These are phyloP conservation scores for Epichloe typhina DNA, from an alignment of 2,329 filamentous ascomycete genomes.

Conservation along the genomic window DNA sequence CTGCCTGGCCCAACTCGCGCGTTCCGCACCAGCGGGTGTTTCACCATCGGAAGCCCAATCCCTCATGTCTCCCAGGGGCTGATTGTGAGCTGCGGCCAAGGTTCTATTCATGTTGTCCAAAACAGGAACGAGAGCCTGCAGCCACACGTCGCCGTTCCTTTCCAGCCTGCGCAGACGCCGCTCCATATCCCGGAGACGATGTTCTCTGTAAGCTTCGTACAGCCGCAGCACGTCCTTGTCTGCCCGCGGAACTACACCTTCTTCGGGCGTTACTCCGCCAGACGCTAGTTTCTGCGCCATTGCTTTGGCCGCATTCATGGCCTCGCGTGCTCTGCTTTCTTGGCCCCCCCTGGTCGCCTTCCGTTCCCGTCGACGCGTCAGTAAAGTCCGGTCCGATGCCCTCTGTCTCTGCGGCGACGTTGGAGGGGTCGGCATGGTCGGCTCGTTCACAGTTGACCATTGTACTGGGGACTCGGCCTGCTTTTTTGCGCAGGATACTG, in stretches of 20 bases:
- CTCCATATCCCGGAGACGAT: slow-evolving; percentile 33
- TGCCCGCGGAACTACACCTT: slow-evolving; percentile 8
- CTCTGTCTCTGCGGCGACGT: slow-evolving; percentile 13
- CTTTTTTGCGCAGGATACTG: not conserved
- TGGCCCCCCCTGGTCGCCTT: slow-evolving; percentile 16
- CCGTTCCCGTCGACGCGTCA: slow-evolving; percentile 22
- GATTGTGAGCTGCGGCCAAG: slow-evolving; percentile 13
- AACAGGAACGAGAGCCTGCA: slow-evolving; percentile 30
- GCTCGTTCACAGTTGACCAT: not conserved
- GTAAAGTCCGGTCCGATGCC: slow-evolving; percentile 16
- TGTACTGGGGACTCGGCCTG: not conserved
- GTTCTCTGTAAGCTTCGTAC: slow-evolving; percentile 28
- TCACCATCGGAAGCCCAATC: slow-evolving; percentile 23
- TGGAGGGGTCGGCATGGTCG: slow-evolving; percentile 18
- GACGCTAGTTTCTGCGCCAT: slow-evolving; percentile 11
- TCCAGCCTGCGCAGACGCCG: slow-evolving; percentile 32
- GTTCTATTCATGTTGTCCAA: slow-evolving; percentile 30
- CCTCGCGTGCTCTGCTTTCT: slow-evolving; percentile 14
- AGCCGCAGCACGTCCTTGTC: slow-evolving; percentile 24
- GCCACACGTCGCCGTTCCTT: slow-evolving; percentile 31
- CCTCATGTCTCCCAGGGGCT: slow-evolving; percentile 9
- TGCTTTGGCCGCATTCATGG: slow-evolving; percentile 10
- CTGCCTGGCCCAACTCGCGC: slow-evolving; percentile 5
- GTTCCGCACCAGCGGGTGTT: slow-evolving; percentile 4
- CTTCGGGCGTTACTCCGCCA: slow-evolving; percentile 14